Conservation (phyloP, 1,139 yeast species). For the Schwanniomyces etchellsii region DNA sequence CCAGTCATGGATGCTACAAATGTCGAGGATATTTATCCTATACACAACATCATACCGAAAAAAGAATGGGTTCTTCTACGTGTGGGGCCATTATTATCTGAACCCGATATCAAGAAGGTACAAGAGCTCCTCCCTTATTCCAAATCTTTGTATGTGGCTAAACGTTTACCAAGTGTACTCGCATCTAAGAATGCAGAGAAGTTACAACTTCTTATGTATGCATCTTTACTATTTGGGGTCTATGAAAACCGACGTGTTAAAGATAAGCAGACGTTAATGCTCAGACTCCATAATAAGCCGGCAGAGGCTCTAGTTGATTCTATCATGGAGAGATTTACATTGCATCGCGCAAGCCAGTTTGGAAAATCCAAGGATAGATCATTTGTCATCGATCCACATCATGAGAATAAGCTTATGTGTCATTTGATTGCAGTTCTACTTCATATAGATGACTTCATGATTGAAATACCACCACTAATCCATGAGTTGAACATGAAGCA, state of each 20-base stretch:
- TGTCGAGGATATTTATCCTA: conserved; percentile 78
- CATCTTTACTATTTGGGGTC: conserved; percentile 74
- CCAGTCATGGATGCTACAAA: conserved; percentile 71
- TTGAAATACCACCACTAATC: conserved; percentile 78
- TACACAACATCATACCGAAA: conserved; percentile 63
- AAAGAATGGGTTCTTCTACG: conserved; percentile 62
- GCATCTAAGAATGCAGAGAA: conserved; percentile 46
- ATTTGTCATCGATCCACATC: conserved; percentile 75
- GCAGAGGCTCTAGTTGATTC: conserved; percentile 74
- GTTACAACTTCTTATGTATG: conserved; percentile 68
- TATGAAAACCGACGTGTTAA: conserved; percentile 66
- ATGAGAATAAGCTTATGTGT: conserved; percentile 82
- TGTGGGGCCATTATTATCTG: conserved; percentile 50
- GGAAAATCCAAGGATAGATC: conserved; percentile 73
- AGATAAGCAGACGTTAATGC: conserved; percentile 55
- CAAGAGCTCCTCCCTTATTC: conserved; percentile 58
- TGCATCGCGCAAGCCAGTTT: conserved; percentile 55
- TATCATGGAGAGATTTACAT: conserved; percentile 63
- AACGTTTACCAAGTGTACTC: conserved; percentile 40
- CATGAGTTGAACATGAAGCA: conserved; percentile 83
- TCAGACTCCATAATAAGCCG: conserved; percentile 56
- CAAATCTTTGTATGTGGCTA: conserved; percentile 49
- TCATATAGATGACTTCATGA: conserved; percentile 69
- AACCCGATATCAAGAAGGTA: conserved; percentile 41
- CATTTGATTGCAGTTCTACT: conserved; percentile 67